A percentile compares a stretch with the other conserved stretches of the same genome.
These are phyloP conservation scores for Kwoniella dejecticola DNA, from an alignment of 768 basidiomycete species.

Conservation along the genomic window DNA sequence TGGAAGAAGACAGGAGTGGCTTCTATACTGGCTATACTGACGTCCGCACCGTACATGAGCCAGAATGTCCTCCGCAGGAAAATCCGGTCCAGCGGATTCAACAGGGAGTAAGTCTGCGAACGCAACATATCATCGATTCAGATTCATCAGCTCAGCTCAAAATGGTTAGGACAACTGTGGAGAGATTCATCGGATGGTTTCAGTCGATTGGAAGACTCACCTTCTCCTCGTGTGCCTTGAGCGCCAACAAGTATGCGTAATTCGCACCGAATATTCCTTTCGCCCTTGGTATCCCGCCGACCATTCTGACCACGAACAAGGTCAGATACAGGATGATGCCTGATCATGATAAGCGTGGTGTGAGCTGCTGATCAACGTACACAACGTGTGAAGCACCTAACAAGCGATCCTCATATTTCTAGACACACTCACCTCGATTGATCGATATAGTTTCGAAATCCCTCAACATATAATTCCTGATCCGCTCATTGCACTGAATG, in stretches of 20 bases:
- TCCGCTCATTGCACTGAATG: slow-evolving; percentile 68
- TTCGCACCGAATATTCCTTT: slow-evolving; percentile 7
- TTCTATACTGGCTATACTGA: slow-evolving; percentile 68
- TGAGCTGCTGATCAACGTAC: no score
- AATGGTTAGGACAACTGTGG: no score
- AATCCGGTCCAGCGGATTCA: slow-evolving; percentile 85
- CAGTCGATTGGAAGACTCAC: slow-evolving; percentile 16
- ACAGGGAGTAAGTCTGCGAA: slow-evolving; percentile 73
- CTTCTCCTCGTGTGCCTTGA: slow-evolving; percentile 27
- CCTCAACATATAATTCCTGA: slow-evolving; percentile 27
- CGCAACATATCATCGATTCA: background rate
- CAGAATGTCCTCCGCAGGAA: slow-evolving; percentile 84
- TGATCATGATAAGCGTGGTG: no score
- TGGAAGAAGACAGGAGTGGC: slow-evolving; percentile 54
- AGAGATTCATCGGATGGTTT: no score
- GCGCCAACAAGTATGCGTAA: slow-evolving; percentile 2
- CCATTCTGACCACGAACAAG: slow-evolving; percentile 6
- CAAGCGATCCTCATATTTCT: no score
- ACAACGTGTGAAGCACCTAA: no score
- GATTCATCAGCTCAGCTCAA: no score
- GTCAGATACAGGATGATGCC: no score
- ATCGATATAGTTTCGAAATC: slow-evolving; percentile 35
- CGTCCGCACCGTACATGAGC: slow-evolving; percentile 88
- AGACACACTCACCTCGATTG: slow-evolving; percentile 38
- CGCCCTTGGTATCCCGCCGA: slow-evolving; percentile 5